Base-by-base conservation (phyloP, 768 basidiomycete genomes). In the Boletus rubropictus region DNA sequence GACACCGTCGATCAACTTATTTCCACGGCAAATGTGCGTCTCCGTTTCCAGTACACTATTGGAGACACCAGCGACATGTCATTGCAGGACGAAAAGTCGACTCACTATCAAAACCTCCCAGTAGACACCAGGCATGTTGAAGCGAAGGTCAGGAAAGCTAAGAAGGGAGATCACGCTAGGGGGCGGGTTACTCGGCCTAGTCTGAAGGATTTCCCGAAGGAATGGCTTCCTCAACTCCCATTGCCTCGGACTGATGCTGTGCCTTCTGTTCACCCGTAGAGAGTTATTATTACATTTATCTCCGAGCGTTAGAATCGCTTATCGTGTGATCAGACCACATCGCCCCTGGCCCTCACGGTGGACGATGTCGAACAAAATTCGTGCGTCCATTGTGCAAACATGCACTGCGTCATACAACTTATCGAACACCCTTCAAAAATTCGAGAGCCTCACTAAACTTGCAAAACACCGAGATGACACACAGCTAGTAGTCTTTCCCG, bases 1-100 rank as follows among this genome's bases (percentile, higher is more conserved):
- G 94, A 98, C 61, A 76, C 81, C 14, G 66, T 99, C 45, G 87
- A 93, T 59, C 70, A 76, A 55, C 69, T 99, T 35, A 64, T 97
- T 51, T 68, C 66, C n/a, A 84, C 84, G 58, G 89, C 93, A 9
- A 91, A 93, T 64, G 95, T 96, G 61, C 56, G 90, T 78, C 18
- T 42, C 39, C 17, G 9, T 35, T 39, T 34, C 33, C 11, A 31
- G 37, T 37, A 32, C 36, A 10, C 28, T 37, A 21, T 53, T 49
- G 24, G 28, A 46, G 37, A 52, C 37, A 42, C 35, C 29, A 20
- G 50, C 57, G 34, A 61, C 49, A 51, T 39, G 47, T 46, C 31
- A 47, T 51, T 21, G 20, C 42, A 68, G 64, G 55, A 56, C 28
- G 52, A 53, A 50, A 82, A 76, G 62, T 20, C 59, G 64, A 35